Percentiles rank a stretch among this genome's conserved stretches.
These are phyloP conservation scores for Cercophora samala DNA, from an alignment of 495 filamentous ascomycete species.

Conservation along the genomic window DNA sequence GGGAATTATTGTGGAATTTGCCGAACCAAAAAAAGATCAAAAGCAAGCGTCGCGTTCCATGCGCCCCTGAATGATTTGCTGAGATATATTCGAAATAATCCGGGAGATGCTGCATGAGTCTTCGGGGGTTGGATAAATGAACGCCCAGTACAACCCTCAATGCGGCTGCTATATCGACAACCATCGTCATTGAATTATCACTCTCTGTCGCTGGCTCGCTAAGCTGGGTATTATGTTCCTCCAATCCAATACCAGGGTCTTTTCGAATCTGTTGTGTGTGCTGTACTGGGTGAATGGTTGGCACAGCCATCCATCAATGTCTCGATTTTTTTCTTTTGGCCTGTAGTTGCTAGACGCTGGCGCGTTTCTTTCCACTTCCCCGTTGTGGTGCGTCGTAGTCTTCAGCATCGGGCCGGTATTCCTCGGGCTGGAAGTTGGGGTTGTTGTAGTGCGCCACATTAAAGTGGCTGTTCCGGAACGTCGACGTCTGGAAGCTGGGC, in stretches of 20 bases:
- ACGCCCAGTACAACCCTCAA: background rate
- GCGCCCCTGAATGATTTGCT: background rate
- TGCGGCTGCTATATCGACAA: background rate
- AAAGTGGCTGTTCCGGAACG: constrained; percentile 64
- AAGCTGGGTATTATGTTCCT: constrained; percentile 13
- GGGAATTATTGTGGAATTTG: constrained; percentile 3
- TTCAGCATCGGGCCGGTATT: constrained; percentile 47
- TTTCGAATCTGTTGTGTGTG: background rate
- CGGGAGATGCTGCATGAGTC: background rate
- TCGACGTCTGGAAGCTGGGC: constrained; percentile 51
- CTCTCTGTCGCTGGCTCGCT: background rate
- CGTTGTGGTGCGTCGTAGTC: constrained; percentile 33
- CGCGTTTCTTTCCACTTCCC: constrained; percentile 38
- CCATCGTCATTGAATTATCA: background rate
- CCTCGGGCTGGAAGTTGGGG: constrained; percentile 76
- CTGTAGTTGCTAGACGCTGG: constrained; percentile 28
- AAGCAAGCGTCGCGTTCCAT: background rate
- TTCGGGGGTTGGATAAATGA: background rate
- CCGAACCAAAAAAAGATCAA: background rate
- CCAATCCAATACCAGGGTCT: background rate
- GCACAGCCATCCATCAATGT: constrained; percentile 14
- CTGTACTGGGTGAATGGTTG: constrained; percentile 6
- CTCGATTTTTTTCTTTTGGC: background rate
- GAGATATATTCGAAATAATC: background rate
- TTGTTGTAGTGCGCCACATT: constrained; percentile 83